A percentile compares a stretch with the other conserved stretches of the same genome.
phyloP scores from a whole-genome alignment of 2,329 filamentous ascomycete species.

The Escovopsis sp. region DNA sequence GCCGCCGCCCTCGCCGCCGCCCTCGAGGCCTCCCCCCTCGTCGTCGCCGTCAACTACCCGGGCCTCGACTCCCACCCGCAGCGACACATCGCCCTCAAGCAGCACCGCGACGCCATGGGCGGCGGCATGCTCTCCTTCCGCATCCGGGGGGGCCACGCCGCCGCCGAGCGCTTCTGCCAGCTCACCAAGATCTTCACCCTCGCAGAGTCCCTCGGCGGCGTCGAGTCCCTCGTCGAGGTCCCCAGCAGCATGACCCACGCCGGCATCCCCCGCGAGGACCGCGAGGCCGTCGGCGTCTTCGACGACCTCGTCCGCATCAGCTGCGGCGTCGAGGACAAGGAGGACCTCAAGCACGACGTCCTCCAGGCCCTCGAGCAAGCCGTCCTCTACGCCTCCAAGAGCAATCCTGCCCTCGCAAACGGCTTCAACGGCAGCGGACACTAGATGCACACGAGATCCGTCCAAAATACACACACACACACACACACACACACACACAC shows the following conservation, averaged over 20 bases:
- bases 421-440: constrained; percentile 6
- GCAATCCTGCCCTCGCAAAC: constrained; percentile 13
- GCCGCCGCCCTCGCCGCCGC: constrained; percentile 61
- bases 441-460: no score
- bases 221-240: constrained; percentile 84
- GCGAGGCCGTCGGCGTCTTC: constrained; percentile 84
- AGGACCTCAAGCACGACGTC: constrained; percentile 71
- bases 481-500: no score
- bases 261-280: constrained; percentile 77
- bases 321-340: constrained; percentile 84
- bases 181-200: constrained; percentile 80
- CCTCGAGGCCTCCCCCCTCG: constrained; percentile 65
- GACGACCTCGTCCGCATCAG: constrained; percentile 89
- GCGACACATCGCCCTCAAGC: constrained; percentile 67
- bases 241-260: constrained; percentile 95
- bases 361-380: constrained; percentile 69
- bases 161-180: constrained; percentile 87
- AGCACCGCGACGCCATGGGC: constrained; percentile 88
- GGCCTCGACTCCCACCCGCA: constrained; percentile 80
- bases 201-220: constrained; percentile 80
- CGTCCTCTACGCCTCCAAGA: constrained; percentile 24
- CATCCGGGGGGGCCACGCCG: constrained; percentile 69
- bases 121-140: constrained; percentile 97
- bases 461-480: no score
- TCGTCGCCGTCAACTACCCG: constrained; percentile 89